These are phyloP conservation scores for Hydrangea macrophylla DNA, from an alignment of 148 eudicot genomes.

Conservation along the genomic window DNA sequence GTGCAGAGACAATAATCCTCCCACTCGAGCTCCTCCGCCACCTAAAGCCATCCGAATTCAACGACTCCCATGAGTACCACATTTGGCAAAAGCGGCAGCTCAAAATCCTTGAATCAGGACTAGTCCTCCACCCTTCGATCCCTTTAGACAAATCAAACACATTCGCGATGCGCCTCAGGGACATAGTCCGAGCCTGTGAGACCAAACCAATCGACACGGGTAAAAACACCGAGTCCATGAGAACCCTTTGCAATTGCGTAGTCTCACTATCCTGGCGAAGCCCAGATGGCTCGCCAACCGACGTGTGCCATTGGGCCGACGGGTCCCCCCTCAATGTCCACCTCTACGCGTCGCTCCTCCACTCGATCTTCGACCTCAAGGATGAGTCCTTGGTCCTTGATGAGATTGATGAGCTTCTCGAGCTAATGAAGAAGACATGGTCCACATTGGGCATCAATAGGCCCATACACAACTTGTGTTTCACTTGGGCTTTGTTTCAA, in stretches of 20 bases:
- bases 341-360: slow-evolving; percentile 59
- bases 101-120: slow-evolving; percentile 61
- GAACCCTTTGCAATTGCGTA: slow-evolving; percentile 48
- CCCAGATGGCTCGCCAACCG: slow-evolving; percentile 44
- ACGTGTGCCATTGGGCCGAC: slow-evolving; percentile 88
- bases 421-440: slow-evolving; percentile 92
- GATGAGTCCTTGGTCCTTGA: slow-evolving; percentile 72
- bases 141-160: slow-evolving; percentile 51
- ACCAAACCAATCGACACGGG: slow-evolving; percentile 59
- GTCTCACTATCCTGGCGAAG: slow-evolving; percentile 69
- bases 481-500: slow-evolving; percentile 75
- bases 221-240: slow-evolving; percentile 68
- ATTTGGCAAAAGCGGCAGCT: slow-evolving; percentile 81
- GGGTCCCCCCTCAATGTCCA: slow-evolving; percentile 79
- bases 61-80: slow-evolving; percentile 62
- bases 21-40: slow-evolving; percentile 93
- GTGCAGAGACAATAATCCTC: slow-evolving; percentile 82
- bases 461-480: slow-evolving; percentile 64
- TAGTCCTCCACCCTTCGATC: slow-evolving; percentile 57
- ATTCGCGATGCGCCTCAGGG: slow-evolving; percentile 39
- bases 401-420: slow-evolving; percentile 86
- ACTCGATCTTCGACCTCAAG: slow-evolving; percentile 63
- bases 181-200: slow-evolving; percentile 43
- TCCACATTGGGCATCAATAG: slow-evolving; percentile 55
- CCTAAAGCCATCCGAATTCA: slow-evolving; percentile 76